Percentiles rank a stretch among this genome's conserved stretches.
Evolutionary conservation across 2,329 filamentous ascomycete species (phyloP).

Genomic region (Paecilomyces fulvus): DNA sequence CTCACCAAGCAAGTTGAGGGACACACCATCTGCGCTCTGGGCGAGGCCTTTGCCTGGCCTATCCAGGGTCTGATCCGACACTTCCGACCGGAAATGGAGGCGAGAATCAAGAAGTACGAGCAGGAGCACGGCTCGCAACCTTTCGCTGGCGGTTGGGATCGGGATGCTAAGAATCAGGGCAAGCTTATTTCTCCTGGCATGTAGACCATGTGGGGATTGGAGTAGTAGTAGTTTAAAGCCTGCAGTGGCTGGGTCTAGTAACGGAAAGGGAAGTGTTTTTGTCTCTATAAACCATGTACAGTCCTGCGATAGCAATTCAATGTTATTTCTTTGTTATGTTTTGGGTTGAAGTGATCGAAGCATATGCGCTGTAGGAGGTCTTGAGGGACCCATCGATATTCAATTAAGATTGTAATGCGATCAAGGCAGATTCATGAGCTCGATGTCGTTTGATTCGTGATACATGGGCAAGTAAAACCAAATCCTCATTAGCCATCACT

Average conservation of each 20-base stretch:
- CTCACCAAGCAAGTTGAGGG: conserved; percentile 99
- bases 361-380: background rate
- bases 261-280: background rate
- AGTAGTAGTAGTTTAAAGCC: background rate
- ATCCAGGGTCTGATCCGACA: conserved; percentile 97
- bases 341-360: background rate
- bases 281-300: conserved; percentile 2
- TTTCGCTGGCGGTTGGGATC: conserved; percentile 80
- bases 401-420: background rate
- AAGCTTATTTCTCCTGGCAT: conserved; percentile 83
- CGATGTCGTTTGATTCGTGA: no score
- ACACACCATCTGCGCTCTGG: conserved; percentile 95
- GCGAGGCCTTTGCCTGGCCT: conserved; percentile 97
- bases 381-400: no score
- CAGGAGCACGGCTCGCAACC: conserved; percentile 57
- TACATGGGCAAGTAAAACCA: no score
- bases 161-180: conserved; percentile 65
- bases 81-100: conserved; percentile 93
- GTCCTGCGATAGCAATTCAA: conserved; percentile 3
- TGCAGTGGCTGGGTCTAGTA: background rate
- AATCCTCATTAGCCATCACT: no score
- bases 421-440: no score
- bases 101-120: conserved; percentile 74
- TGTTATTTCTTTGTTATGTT: background rate
- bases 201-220: conserved; percentile 51